Evolutionary conservation across 345 rosid species (phyloP), one percentile per base, ranked within the genome.

Genomic region (Eucalyptus marginata): DNA sequence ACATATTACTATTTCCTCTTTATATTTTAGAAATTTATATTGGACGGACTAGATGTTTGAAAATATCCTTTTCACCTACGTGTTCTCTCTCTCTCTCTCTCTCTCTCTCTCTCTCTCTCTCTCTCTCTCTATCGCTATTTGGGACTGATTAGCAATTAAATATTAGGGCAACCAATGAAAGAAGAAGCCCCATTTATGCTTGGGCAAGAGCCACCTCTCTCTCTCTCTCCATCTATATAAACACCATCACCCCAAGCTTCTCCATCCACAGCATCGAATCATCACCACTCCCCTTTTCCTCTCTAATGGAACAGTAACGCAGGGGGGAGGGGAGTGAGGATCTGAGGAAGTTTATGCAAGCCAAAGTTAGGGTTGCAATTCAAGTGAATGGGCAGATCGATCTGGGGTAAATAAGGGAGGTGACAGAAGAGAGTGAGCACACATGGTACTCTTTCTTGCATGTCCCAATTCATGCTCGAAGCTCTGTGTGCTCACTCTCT

Each of bases 361-460:
- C 54, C 71, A 40, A 7, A 59, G 29, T 68, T 87, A 66, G 88
- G 88, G 58, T 87, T 66, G 29, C 40, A 25, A 44, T 76, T 40
- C 84, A 24, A 40, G 9, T 12, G 84, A 76, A 40, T 22, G 84
- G 84, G 8, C 47, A 10, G 84, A 76, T 76, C 47, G 47, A 76
- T 76, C 84, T 76, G 84, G 84, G 80, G 86, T 54, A 58, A 44
- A 13, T 8, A 24, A 52, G 88, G 92, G 89, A 31, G 91, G 90
- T 90, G 93, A 91, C 93, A 91, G 93, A 91, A 91, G 91, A 91
- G 93, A 91, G 93, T 90, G 93, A 91, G 93, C 93, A 91, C 93
- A 88, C 89, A 90, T 90, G 90, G 93, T 88, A 64, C 46, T 86
- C 40, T 91, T 91, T 88, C 89, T 90, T 88, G 90, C 90, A 88